These are phyloP conservation scores for Fonsecaea nubica DNA, from an alignment of 2,329 filamentous ascomycete genomes.

Conservation along the genomic window DNA sequence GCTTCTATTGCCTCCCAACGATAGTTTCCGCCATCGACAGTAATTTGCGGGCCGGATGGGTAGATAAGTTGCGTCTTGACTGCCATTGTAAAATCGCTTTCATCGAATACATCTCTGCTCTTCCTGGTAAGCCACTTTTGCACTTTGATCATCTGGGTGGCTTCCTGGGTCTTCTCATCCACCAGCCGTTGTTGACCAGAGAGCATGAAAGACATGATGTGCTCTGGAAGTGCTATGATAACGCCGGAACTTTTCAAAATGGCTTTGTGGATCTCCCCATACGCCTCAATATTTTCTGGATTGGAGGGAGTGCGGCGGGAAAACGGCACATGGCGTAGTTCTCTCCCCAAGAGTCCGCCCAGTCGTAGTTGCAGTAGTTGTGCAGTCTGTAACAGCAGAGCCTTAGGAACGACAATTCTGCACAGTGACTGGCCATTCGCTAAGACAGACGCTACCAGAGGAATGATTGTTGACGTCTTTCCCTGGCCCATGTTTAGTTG, in stretches of 20 bases:
- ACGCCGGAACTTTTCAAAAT: constrained; percentile 61
- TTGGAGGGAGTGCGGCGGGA: constrained; percentile 51
- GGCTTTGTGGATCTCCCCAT: constrained; percentile 51
- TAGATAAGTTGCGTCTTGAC: constrained; percentile 69
- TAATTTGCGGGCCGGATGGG: constrained; percentile 61
- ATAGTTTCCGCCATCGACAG: constrained; percentile 60
- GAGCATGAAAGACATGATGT: constrained; percentile 68
- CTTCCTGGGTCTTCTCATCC: constrained; percentile 42
- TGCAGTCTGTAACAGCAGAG: constrained; percentile 66
- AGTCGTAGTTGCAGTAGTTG: constrained; percentile 59
- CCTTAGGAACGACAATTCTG: constrained; percentile 66
- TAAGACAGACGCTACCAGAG: constrained; percentile 63
- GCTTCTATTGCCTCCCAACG: constrained; percentile 65
- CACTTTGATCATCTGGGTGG: constrained; percentile 47
- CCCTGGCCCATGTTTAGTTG: constrained; percentile 75
- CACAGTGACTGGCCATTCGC: constrained; percentile 60
- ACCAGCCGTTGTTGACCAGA: constrained; percentile 63
- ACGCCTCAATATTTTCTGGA: constrained; percentile 41
- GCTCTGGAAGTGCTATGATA: constrained; percentile 68
- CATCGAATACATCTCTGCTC: constrained; percentile 66
- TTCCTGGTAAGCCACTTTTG: constrained; percentile 56
- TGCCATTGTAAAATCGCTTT: constrained; percentile 69
- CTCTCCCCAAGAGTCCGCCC: constrained; percentile 53
- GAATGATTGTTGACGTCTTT: constrained; percentile 66
- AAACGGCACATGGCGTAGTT: constrained; percentile 56